Evolutionary conservation across 2,329 filamentous ascomycete species (phyloP).

Genomic region (Colletotrichum salicis): DNA sequence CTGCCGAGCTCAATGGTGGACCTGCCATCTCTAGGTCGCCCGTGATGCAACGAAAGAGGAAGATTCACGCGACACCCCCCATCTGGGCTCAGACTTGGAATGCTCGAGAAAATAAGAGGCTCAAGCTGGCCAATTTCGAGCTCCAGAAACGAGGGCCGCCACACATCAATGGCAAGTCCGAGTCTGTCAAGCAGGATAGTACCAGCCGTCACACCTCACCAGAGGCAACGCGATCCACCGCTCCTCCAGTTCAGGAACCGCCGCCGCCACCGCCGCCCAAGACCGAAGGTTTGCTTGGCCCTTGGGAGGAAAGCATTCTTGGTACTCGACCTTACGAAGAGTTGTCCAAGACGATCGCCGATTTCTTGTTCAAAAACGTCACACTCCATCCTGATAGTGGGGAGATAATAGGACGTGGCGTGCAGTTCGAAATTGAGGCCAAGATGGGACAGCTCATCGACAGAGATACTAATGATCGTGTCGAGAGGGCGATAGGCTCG

Average conservation of each 20-base stretch:
- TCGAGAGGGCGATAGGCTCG: conserved; percentile 73
- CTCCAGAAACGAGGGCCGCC: conserved; percentile 52
- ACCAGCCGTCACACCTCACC: conserved; percentile 59
- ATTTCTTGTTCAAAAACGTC: conserved; percentile 81
- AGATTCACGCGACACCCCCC: conserved; percentile 52
- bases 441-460: conserved; percentile 88
- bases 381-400: conserved; percentile 73
- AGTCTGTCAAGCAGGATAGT: conserved; percentile 44
- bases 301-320: conserved; percentile 76
- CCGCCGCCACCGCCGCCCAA: conserved; percentile 17
- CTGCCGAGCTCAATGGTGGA: conserved; percentile 60
- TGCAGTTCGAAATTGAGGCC: conserved; percentile 91
- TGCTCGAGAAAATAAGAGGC: conserved; percentile 47
- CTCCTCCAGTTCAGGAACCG: conserved; percentile 37
- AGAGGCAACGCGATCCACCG: conserved; percentile 52
- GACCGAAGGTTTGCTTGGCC: conserved; percentile 53
- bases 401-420: conserved; percentile 70
- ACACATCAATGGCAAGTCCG: conserved; percentile 52
- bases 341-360: conserved; percentile 78
- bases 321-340: conserved; percentile 78
- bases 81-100: conserved; percentile 59
- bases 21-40: conserved; percentile 36
- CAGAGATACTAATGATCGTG: conserved; percentile 75
- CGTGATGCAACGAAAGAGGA: conserved; percentile 51
- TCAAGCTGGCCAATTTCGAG: conserved; percentile 57